A percentile compares a stretch with the other conserved stretches of the same genome.
Conservation (phyloP, 2,329 filamentous ascomycete genomes). For the Ceratocystiopsis sp. region DNA sequence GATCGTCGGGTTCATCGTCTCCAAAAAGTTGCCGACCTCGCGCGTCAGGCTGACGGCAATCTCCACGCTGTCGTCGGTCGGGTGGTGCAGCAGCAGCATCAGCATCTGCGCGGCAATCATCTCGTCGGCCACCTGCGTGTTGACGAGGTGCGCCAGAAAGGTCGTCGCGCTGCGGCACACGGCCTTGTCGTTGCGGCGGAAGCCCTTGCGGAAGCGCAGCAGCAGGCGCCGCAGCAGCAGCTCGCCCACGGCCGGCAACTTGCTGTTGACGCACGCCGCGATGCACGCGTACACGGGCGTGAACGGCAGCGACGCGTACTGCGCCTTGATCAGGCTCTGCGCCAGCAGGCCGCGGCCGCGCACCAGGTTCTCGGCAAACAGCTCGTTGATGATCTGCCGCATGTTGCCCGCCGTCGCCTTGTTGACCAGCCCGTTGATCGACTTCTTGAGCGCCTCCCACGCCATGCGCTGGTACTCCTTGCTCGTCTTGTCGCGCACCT, state of each 20-base stretch:
- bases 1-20: conserved; percentile 86
- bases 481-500: conserved; percentile 90
- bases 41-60: conserved; percentile 88
- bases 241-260: conserved; percentile 87
- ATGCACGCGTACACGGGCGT: conserved; percentile 94
- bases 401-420: conserved; percentile 98
- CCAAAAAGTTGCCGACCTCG: conserved; percentile 84
- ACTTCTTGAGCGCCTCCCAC: conserved; percentile 98
- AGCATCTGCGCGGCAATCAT: conserved; percentile 86
- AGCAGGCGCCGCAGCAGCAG: conserved; percentile 71
- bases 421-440: conserved; percentile 96
- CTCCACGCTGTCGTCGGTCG: conserved; percentile 93
- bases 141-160: conserved; percentile 88
- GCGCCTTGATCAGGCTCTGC: conserved; percentile 94
- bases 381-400: conserved; percentile 89
- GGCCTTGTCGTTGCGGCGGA: conserved; percentile 91
- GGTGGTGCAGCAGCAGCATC: conserved; percentile 80
- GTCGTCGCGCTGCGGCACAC: conserved; percentile 87
- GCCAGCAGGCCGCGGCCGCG: conserved; percentile 86
- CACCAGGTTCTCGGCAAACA: conserved; percentile 88
- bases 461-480: conserved; percentile 99
- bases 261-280: conserved; percentile 93
- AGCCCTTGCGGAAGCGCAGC: conserved; percentile 87
- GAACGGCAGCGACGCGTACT: conserved; percentile 87
- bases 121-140: conserved; percentile 90